Evolutionary conservation across 2,329 filamentous ascomycete genomes (phyloP), one percentile per base, ranked within the genome.

Genomic region (Fusarium sp.): DNA sequence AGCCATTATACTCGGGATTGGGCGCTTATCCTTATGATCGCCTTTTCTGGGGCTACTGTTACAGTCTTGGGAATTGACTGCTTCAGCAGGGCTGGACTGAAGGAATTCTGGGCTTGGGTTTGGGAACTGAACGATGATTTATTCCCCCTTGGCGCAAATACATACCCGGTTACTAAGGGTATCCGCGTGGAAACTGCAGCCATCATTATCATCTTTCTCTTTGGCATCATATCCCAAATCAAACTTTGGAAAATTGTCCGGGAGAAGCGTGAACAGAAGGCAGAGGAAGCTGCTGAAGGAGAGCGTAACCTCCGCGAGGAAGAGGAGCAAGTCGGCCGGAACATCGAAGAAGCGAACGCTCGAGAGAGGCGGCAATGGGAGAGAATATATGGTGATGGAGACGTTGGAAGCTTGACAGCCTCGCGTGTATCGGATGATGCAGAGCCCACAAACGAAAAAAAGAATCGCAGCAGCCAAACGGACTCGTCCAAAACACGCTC

Each of bases 41-140:
- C 95, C 1, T 97, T 98, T 78, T 87, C 90, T 8, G 95, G 95
- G 12, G 92, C 94, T 7, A 97, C 94, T 0, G 89, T 89, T 6
- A 86, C 92, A 2, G 88, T 97, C 18, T 82, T 98, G 5, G 95
- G 95, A 5, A 93, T 98, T 64, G 95, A 98, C 80, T 97, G 94
- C 81, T 97, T 95, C 76, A 95, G 91, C 76, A 87, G 90, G 70
- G 94, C 94, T n/a, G 95, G 95, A 0, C 84, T 97, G 75, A 98
- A 97, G 80, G 95, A 98, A 80, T 98, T 98, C 75, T 98, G 95
- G 95, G 88, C 94, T 10, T 98, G 97, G 79, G 86, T 97, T 41
- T 98, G 95, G 95, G 84, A 84, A 49, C 82, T 98, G 42, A 98
- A 98, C 80, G 85, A 90, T 45, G 86, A 92, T 55, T 84, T 94